A percentile compares a stretch with the other conserved stretches of the same genome.
These are phyloP conservation scores for Viscum album DNA, from an alignment of 177 flowering plant genomes.

Conservation along the genomic window DNA sequence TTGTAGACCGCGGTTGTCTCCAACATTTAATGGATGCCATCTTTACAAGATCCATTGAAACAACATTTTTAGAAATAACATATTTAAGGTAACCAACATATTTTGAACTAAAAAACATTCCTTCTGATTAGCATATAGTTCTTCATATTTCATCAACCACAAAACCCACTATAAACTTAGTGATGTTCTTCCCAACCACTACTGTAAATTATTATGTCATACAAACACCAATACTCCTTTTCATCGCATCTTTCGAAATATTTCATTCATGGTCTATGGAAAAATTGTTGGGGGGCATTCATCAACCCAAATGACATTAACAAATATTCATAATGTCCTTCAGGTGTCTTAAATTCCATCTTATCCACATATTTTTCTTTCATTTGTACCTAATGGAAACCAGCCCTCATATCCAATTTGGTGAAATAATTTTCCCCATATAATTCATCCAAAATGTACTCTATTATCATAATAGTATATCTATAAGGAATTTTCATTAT, in stretches of 20 bases:
- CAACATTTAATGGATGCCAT: not conserved
- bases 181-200: not conserved
- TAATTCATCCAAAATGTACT: not conserved
- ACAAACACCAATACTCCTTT: not conserved
- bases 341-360: not conserved
- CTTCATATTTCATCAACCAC: not conserved
- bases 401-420: not conserved
- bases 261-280: not conserved
- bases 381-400: not conserved
- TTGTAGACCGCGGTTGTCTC: not conserved
- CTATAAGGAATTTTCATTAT: not conserved
- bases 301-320: not conserved
- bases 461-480: not conserved
- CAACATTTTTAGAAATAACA: not conserved
- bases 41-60: not conserved
- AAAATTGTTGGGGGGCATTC: not conserved
- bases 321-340: not conserved
- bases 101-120: too few relatives aligned
- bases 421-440: not conserved
- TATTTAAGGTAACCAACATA: not conserved
- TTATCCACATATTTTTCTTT: not conserved
- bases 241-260: not conserved
- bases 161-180: not conserved
- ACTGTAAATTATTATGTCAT: not conserved
- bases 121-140: not conserved